A percentile compares a stretch with the other conserved stretches of the same genome.
phyloP scores from a whole-genome alignment of 805 yeast genomes.

The Naumovozyma dairenensis region DNA sequence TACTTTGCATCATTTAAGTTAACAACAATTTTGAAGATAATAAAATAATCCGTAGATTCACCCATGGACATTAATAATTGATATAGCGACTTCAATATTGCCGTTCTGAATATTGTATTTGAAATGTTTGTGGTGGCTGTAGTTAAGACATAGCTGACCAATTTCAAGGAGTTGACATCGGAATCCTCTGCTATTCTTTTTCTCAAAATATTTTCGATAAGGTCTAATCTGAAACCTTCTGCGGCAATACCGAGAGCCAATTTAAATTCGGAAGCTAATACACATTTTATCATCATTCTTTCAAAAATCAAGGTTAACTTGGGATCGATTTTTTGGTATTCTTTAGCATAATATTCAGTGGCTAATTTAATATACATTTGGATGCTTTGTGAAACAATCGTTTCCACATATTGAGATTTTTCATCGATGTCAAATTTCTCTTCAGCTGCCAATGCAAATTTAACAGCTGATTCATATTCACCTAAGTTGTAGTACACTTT shows the following conservation, averaged over 20 bases:
- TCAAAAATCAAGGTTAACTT: slow-evolving; percentile 67
- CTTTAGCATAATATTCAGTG: slow-evolving; percentile 35
- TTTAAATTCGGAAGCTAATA: slow-evolving; percentile 56
- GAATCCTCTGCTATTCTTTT: slow-evolving; percentile 31
- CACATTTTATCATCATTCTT: slow-evolving; percentile 76
- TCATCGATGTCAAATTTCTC: slow-evolving; percentile 62
- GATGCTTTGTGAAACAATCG: slow-evolving; percentile 88
- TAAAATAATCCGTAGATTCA: slow-evolving; percentile 68
- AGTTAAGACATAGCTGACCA: slow-evolving; percentile 66
- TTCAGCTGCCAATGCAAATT: slow-evolving; percentile 79
- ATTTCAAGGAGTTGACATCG: slow-evolving; percentile 44
- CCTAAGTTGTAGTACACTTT: slow-evolving; percentile 88
- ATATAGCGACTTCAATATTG: slow-evolving; percentile 55
- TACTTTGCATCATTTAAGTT: slow-evolving; percentile 70
- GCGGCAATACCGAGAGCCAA: slow-evolving; percentile 85
- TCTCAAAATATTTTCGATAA: slow-evolving; percentile 51
- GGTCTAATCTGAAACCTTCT: slow-evolving; percentile 79
- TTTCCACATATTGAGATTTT: slow-evolving; percentile 79
- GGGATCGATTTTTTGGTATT: slow-evolving; percentile 38
- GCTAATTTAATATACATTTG: slow-evolving; percentile 66
- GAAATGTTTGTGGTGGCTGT: slow-evolving; percentile 60
- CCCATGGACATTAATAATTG: slow-evolving; percentile 46
- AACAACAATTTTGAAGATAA: slow-evolving; percentile 76
- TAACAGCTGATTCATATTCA: slow-evolving; percentile 84
- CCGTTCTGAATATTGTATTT: slow-evolving; percentile 55